Base-by-base conservation (phyloP, 2,329 filamentous ascomycete genomes). In the Botryosphaeria agaves region DNA sequence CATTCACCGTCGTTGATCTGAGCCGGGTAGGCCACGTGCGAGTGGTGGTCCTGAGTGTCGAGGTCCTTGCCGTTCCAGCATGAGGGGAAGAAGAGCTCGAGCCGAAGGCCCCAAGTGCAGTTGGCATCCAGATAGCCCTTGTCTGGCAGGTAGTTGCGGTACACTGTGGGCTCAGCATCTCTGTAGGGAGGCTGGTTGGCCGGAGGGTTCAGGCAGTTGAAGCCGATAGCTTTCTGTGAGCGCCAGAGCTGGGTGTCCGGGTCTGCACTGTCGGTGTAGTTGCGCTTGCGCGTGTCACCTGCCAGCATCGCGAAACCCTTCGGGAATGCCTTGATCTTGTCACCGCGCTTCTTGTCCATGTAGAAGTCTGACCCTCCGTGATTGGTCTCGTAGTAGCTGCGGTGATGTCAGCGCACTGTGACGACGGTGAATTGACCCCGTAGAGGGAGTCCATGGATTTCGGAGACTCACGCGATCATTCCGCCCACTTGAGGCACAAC, bases 201-300 rank as follows among this genome's bases (percentile, higher is more conserved):
- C 18, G 43, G 45, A 49, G 94, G 94, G 68, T 95, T 76, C 36
- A 98, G 59, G 56, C 89, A 95, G 64, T 95, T 95, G 69, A 93
- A 93, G 3, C 89, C 87, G 17, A 94, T 44, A 7, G 85, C 82
- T 37, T 85, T 83, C 60, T 92, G 78, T 30, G 58, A 59, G 21
- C 94, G 67, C 31, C 74, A 69, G 11, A 55, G 52, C 58, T 92
- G 84, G 7, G 75, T 77, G 8, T 8, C 9, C 35, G 76, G 69
- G 4, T 72, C 57, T 2, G 50, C 55, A 4, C 54, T 47, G 85
- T 85, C 94, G 7, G 69, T 70, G 55, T 80, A 91, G 45, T 71
- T 71, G 36, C 80, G 75, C 40, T 72, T 69, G 12, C 55, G 55
- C 33, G 64, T 74, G 52, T 76, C 68, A 20, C 84, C 84, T 28